Conservation (phyloP, 768 basidiomycete species). For the Roridomyces roridus region DNA sequence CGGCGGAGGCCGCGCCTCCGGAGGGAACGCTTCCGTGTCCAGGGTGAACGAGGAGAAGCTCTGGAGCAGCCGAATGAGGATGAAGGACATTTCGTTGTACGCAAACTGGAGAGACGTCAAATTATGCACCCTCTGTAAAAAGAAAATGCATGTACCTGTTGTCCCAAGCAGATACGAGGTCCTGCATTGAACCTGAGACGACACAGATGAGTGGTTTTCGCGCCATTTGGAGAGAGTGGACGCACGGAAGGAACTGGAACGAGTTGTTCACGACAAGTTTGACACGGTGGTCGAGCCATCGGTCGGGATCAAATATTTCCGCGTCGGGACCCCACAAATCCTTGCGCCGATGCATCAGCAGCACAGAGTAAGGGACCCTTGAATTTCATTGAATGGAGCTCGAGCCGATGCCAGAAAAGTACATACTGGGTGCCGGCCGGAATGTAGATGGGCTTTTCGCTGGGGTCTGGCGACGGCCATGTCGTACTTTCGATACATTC, state of each 20-base stretch:
- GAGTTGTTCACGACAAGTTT: constrained; percentile 65
- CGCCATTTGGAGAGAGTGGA: no score
- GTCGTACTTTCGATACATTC: constrained; percentile 54
- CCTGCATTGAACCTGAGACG: constrained; percentile 60
- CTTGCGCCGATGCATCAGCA: constrained; percentile 68
- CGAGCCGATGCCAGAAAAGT: not conserved
- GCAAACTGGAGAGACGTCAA: constrained; percentile 25
- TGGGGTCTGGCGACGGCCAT: constrained; percentile 52
- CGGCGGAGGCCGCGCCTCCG: constrained; percentile 49
- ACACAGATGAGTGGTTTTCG: no score
- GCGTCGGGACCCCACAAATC: constrained; percentile 80
- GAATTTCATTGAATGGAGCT: not conserved
- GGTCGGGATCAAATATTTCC: constrained; percentile 72
- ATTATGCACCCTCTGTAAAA: not conserved
- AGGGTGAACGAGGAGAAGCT: constrained; percentile 56
- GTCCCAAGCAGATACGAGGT: constrained; percentile 48
- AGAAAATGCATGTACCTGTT: constrained; percentile 34
- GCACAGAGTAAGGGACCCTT: constrained; percentile 59
- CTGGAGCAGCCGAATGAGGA: constrained; percentile 69
- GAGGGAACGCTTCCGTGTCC: constrained; percentile 51
- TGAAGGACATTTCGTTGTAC: constrained; percentile 56
- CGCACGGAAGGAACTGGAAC: constrained; percentile 67
- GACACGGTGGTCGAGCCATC: constrained; percentile 70
- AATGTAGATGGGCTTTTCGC: constrained; percentile 57
- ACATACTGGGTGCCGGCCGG: constrained; percentile 54